Percentiles rank a stretch among this genome's conserved stretches.
phyloP scores from a whole-genome alignment of 495 filamentous ascomycete genomes.

The Staphylotrichum longicolle region DNA sequence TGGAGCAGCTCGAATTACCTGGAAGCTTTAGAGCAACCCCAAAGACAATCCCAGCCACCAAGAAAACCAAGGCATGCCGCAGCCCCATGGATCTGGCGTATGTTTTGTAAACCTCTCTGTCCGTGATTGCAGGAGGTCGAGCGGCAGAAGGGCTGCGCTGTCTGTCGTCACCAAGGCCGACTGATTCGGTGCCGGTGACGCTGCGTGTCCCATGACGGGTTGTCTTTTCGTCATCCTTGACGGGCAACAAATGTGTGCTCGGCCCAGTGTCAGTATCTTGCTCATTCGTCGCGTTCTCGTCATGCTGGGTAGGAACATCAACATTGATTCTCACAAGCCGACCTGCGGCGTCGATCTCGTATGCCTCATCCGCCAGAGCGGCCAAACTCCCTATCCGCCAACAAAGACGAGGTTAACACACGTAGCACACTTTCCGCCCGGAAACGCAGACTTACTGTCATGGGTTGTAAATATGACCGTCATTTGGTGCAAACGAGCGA shows the following conservation, averaged over 20 bases:
- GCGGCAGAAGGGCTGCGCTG: neutral
- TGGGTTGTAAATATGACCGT: neutral
- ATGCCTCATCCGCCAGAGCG: neutral
- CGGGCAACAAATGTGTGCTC: neutral
- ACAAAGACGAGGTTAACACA: neutral
- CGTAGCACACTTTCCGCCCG: neutral
- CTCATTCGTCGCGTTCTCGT: neutral
- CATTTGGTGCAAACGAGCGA: neutral
- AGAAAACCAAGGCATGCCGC: neutral
- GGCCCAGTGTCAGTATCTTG: neutral
- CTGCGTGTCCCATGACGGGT: neutral
- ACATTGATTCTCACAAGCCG: neutral
- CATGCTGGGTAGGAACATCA: neutral
- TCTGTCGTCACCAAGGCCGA: neutral
- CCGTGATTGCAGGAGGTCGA: neutral
- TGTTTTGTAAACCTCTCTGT: conserved; percentile 3
- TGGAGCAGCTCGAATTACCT: neutral
- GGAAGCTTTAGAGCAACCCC: neutral
- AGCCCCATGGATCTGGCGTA: neutral
- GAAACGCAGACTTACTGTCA: neutral
- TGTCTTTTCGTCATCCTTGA: neutral
- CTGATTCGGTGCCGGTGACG: too few species aligned
- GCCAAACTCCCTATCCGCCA: neutral
- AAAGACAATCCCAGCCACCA: neutral
- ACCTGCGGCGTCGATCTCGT: neutral